These are phyloP conservation scores for Yamadazyma buinensis DNA, from an alignment of 1,139 yeast species.

Conservation along the genomic window DNA sequence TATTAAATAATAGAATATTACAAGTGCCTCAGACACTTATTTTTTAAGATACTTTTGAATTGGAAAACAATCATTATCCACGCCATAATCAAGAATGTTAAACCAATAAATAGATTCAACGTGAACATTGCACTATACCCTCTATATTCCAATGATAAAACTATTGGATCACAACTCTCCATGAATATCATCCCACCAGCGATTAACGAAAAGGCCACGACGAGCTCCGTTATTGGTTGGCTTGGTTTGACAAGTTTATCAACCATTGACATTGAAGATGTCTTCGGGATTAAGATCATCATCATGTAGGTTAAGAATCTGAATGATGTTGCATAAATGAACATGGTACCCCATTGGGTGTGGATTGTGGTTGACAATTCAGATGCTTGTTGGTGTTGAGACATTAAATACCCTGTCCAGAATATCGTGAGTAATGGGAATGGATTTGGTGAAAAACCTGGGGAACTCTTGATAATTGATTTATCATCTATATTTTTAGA, in stretches of 20 bases:
- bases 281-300: constrained; percentile 49
- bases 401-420: constrained; percentile 98
- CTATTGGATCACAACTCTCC: constrained; percentile 85
- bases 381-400: constrained; percentile 87
- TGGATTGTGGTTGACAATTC: constrained; percentile 74
- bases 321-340: constrained; percentile 74
- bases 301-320: constrained; percentile 66
- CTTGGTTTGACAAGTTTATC: constrained; percentile 37
- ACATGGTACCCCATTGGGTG: constrained; percentile 85
- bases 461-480: constrained; percentile 42
- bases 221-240: constrained; percentile 77
- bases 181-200: constrained; percentile 90
- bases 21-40: too few species aligned
- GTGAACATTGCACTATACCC: constrained; percentile 91
- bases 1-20: too few species aligned
- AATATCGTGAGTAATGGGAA: constrained; percentile 90
- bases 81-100: constrained; percentile 77
- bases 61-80: constrained; percentile 78
- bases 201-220: constrained; percentile 72
- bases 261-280: constrained; percentile 5
- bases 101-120: constrained; percentile 78
- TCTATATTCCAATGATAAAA: constrained; percentile 77
- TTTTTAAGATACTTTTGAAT: constrained; percentile 51
- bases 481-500: constrained; percentile 18
- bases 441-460: constrained; percentile 84